Evolutionary conservation across 331 rosid genomes (phyloP).

Genomic region (Cucumis variabilis): DNA sequence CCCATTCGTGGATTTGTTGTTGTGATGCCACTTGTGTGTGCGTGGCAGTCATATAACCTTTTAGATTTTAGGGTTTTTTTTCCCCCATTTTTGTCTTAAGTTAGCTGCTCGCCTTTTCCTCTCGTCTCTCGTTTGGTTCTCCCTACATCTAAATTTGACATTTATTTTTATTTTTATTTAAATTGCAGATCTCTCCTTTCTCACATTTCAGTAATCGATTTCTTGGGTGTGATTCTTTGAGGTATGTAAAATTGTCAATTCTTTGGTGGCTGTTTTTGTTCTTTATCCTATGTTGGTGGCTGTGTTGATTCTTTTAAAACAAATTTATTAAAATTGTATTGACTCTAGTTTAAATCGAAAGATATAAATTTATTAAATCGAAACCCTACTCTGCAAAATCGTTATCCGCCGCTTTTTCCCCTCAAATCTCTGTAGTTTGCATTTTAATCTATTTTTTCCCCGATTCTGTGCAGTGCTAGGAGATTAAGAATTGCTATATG

Average conservation of each 20-base stretch:
- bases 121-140: too few relatives aligned
- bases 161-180: too few relatives aligned
- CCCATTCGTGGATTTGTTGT: neutral
- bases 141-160: neutral
- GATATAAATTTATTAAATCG: too few relatives aligned
- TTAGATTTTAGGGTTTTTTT: too few relatives aligned
- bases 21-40: neutral
- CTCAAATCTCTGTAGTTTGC: neutral
- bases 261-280: neutral
- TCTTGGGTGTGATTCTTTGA: neutral
- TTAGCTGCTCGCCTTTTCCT: too few relatives aligned
- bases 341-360: too few relatives aligned
- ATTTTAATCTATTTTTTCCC: neutral
- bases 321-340: too few relatives aligned
- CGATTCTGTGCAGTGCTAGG: neutral
- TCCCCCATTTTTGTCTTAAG: too few relatives aligned
- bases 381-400: neutral
- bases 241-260: neutral
- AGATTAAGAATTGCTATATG: neutral
- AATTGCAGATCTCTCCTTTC: neutral
- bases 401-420: neutral
- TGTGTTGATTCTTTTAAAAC: neutral
- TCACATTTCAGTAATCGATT: neutral
- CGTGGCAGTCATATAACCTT: too few relatives aligned
- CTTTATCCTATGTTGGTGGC: neutral